Base-by-base conservation (phyloP, 352 stramenopile species). In the Pythium pectinolyticum region DNA sequence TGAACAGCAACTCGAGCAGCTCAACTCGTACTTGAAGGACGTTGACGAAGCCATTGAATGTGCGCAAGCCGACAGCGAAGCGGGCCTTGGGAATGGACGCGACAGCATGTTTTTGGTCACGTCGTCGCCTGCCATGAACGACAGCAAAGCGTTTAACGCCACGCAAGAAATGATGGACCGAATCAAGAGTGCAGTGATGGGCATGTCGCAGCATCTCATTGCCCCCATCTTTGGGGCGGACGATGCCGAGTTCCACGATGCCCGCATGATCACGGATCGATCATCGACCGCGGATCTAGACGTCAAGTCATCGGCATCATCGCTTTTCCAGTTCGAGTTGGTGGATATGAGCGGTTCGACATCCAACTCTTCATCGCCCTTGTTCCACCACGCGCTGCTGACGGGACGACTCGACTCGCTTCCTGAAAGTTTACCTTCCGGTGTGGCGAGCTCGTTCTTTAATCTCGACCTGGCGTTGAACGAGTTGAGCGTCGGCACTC, bases 161-260 rank as follows among this genome's bases (percentile, higher is more conserved):
- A 31, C 54, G 7, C 49, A 61, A 30, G 63, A 74, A 5, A 88
- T 78, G 0, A 82, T 93, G 48, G 64, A 85, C 24, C 51, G 68
- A 20, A 91, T 95, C 63, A 69, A 75, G 53, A 56, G 75, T 25
- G 77, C 84, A 35, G 74, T 95, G 35, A 72, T 72, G 25, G 75
- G 68, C 48, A 93, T 95, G 82, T 91, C 86, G 2, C 82, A 92
- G 35, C 75, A 89, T 69, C 50, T 92, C 3, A 87, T 92, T 45
- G 79, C 80, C 20, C 78, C 86, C 35, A 63, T 95, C 17, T 92
- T 95, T 58, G 77, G 74, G 52, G 76, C 81, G n/a, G 86, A 95
- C 32, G 73, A 95, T 63, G 86, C 86, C 15, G 84, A 92, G 62
- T 95, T 95, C 60, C 84, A 92, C 70, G 86, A 95, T 59, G 86